Percentiles rank a stretch among this genome's conserved stretches.
Conservation (phyloP, 2,329 filamentous ascomycete genomes). For the Pseudogymnoascus sp. region DNA sequence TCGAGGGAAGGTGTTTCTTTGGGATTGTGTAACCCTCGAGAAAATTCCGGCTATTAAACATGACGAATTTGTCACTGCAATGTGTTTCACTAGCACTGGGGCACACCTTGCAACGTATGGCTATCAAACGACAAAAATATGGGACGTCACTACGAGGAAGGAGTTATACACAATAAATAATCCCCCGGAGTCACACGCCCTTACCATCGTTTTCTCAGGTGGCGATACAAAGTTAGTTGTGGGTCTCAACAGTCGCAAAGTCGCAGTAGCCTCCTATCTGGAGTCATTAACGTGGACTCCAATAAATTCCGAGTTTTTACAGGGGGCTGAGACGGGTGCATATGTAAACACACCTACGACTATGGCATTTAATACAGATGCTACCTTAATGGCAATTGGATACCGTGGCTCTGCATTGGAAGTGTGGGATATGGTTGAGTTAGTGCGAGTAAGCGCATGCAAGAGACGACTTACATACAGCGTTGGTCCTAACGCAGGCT, state of each 20-base stretch:
- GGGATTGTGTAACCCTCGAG: neutral
- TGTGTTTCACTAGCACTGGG: neutral
- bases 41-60: neutral
- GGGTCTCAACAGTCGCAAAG: neutral
- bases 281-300: neutral
- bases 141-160: neutral
- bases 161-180: neutral
- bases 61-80: neutral
- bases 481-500: neutral
- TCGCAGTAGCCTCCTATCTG: neutral
- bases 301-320: neutral
- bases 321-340: neutral
- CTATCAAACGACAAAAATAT: neutral
- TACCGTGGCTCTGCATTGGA: neutral
- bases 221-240: neutral
- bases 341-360: neutral
- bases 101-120: neutral
- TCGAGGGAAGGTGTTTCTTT: neutral
- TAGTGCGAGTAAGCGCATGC: conserved; percentile 13
- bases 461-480: neutral
- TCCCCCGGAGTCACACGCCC: neutral
- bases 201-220: neutral
- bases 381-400: neutral
- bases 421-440: neutral
- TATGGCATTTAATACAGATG: conserved; percentile 4